A percentile compares a stretch with the other conserved stretches of the same genome.
Conservation (phyloP, 2,329 filamentous ascomycete genomes). For the Monascus ruber region DNA sequence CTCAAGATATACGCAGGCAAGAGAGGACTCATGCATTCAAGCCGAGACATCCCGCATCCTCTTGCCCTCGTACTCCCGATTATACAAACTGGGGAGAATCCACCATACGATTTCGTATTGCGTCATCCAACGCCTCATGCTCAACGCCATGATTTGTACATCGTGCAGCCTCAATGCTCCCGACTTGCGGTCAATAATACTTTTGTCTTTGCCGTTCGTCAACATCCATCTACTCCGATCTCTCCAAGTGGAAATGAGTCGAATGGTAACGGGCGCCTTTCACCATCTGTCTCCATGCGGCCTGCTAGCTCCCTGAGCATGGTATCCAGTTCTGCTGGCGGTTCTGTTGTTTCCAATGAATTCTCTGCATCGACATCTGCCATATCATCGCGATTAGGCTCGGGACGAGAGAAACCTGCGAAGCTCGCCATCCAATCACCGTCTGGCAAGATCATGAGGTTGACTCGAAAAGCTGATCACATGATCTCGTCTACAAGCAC, state of each 20-base stretch:
- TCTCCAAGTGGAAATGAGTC: constrained; percentile 24
- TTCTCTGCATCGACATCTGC: constrained; percentile 39
- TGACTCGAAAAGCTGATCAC: constrained; percentile 38
- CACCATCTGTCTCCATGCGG: constrained; percentile 41
- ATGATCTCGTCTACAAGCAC: constrained; percentile 24
- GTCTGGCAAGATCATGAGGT: constrained; percentile 80
- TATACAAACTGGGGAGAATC: constrained; percentile 82
- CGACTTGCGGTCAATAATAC: constrained; percentile 88
- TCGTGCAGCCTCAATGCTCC: constrained; percentile 88
- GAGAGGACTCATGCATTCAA: constrained; percentile 91
- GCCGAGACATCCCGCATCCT: constrained; percentile 89
- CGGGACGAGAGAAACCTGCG: constrained; percentile 60
- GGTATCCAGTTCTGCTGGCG: constrained; percentile 43
- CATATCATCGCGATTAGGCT: constrained; percentile 37
- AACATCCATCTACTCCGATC: constrained; percentile 62
- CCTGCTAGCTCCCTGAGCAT: constrained; percentile 51
- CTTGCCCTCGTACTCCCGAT: constrained; percentile 84
- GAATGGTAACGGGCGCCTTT: constrained; percentile 33
- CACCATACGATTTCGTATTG: constrained; percentile 82
- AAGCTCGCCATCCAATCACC: constrained; percentile 93
- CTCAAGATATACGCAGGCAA: constrained; percentile 91
- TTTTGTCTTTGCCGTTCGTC: constrained; percentile 90
- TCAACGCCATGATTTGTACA: constrained; percentile 93
- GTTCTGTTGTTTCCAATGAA: constrained; percentile 37
- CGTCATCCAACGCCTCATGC: constrained; percentile 94